Base-by-base conservation (phyloP, 208 protist genomes). In the Crithidia fasciculata region DNA sequence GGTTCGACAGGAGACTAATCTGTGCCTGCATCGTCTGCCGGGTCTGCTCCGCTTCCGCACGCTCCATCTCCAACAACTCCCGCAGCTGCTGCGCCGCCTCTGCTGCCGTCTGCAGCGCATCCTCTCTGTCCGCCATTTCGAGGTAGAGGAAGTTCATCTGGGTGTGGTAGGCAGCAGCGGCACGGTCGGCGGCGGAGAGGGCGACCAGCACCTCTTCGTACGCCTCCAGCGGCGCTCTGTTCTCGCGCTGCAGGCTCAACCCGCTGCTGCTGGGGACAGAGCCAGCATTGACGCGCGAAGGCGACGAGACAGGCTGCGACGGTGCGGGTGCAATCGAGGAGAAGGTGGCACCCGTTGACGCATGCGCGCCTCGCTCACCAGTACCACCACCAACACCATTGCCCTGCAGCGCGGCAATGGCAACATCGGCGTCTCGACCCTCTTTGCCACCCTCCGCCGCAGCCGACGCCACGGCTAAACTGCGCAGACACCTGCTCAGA, bases 1-100 rank as follows among this genome's bases (percentile, higher is more conserved):
- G 82, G 9, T 91, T 87, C 7, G 91, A 96, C 8, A 96, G 72
- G 2, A 91, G 44, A n/a, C 72, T 69, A 43, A 96, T 92, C 70
- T 96, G 87, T 6, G 77, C 77, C 77, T 93, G 80, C 45, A 96
- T 72, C 36, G 80, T 85, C 18, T 76, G 53, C 16, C 81, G 86
- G 55, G 80, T 87, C 16, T 81, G 76, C 53, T 90, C 76, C 5
- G 83, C 55, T 28, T 92, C 85, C 8, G 79, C 83, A 19, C 53
- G 65, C 58, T 90, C 78, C 39, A 83, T 69, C 47, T 67, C 56
- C 37, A 93, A 69, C n/a, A 80, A 52, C 19, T 58, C 59, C 56
- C 81, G 60, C 55, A 88, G 55, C n/a, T 80, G 81, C 41, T 70
- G 49, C 7, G 85, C 68, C 16, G 87, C 84, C 13, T 80, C 50